Evolutionary conservation across 805 yeast genomes (phyloP), one percentile per base, ranked within the genome.

Genomic region (Nakazawaea populi): DNA sequence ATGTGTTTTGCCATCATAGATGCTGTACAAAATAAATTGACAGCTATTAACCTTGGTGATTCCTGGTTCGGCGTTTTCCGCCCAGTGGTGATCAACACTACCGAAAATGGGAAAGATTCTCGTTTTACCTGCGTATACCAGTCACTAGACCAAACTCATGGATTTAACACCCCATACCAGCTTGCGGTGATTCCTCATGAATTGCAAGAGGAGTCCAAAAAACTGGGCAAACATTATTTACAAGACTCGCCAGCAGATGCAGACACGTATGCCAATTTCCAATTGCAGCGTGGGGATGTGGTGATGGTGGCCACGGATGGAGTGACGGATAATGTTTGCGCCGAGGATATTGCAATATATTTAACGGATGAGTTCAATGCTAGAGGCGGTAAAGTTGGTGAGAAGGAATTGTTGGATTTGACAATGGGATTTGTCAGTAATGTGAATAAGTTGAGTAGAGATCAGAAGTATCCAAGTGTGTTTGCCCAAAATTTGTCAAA

Each of bases 241-340:
- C 80, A 80, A 60, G 91, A 89, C 62, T 64, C 72, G 8, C 96
- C 97, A 1, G 61, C 67, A 0, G 80, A 77, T 54, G 87, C 94
- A 0, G 95, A 86, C 56, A 75, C 71, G 49, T 83, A 85, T 59
- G 12, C 12, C 3, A 65, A 68, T 2, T 85, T 87, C 73, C 77
- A 86, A 55, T 70, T 92, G 41, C 62, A 82, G 59, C 77, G 77
- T 48, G 81, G 83, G 46, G 99, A 92, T 64, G 70, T 94, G 18
- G 78, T 92, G 4, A 64, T 94, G 47, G 83, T 92, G 61, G 95
- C 96, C 40, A 89, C 97, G 0, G 99, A 92, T 68, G 99, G 99
- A 32, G 85, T 92, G 46, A 83, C 88, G 31, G 99, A 92, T 66
- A 92, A 92, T 64, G 79, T 92, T 38, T 75, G 79, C 12, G 73